Base-by-base conservation (phyloP, 768 basidiomycete genomes). In the Lentinula detonsa region DNA sequence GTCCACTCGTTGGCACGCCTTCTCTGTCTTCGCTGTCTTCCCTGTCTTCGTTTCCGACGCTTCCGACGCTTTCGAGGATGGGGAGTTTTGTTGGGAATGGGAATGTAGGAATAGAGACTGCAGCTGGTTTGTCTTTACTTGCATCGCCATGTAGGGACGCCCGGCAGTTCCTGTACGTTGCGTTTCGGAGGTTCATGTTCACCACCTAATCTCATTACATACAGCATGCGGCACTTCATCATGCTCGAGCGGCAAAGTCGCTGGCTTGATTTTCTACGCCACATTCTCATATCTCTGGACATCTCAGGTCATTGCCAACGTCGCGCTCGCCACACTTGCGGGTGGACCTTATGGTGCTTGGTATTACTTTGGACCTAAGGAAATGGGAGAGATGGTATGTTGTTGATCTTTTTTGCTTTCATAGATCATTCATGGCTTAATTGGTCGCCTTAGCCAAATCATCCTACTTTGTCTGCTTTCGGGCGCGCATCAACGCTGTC, bases 221-320 rank as follows among this genome's bases (percentile, higher is more conserved):
- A n/a, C 39, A 86, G 84, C 79, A 16, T 88, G 86, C 67, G 74
- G 64, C 9, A 68, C 76, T 6, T 76, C 78, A 0, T 76, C 76
- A 2, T 93, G 90, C 69, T 91, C 90, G 1, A 84, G 83, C 10
- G 81, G 80, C 13, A 93, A 85, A 69, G 91, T 93, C 48, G 82
- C 89, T 0, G 91, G 93, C 2, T 75, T 93, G 11, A 80, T 92
- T 58, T 85, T 93, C 71, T 94, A 82, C 66, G 83, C 84, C 62
- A 85, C 86, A 0, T 93, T 93, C 71, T 87, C 87, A n/a, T 94
- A 86, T 75, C 76, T 92, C 21, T 94, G 91, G 93, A 87, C 85
- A 16, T 90, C 88, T 0, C 89, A 91, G 72, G 90, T 92, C 48
- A 84, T 91, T 54, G 85, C 82, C 35, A 93, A 93, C 65, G 85